These are phyloP conservation scores for Cryptococcus amylolentus DNA, from an alignment of 1,284 basidiomycete species.

Conservation along the genomic window DNA sequence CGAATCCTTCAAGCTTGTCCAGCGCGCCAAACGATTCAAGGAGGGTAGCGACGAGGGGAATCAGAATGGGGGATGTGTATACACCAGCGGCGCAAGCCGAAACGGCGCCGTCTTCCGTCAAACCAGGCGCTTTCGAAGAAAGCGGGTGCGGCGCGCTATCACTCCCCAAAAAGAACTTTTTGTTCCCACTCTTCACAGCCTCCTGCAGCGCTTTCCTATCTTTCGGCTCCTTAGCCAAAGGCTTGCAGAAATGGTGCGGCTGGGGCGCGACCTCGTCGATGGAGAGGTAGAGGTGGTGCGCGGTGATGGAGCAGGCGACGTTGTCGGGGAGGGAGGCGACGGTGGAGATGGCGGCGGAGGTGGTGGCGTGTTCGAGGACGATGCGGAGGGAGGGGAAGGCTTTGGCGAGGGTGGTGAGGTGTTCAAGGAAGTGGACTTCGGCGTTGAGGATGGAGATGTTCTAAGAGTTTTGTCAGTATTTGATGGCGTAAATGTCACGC, in stretches of 20 bases:
- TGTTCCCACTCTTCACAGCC: constrained; percentile 79
- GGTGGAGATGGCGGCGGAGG: constrained; percentile 72
- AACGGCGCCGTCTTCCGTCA: constrained; percentile 31
- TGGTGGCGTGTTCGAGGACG: constrained; percentile 98
- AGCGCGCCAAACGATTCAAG: constrained; percentile 83
- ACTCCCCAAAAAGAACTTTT: constrained; percentile 95
- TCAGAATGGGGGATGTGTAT: constrained; percentile 83
- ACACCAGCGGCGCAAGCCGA: constrained; percentile 85
- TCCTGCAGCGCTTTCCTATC: constrained; percentile 82
- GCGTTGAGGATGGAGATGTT: constrained; percentile 94
- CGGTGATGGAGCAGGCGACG: constrained; percentile 95
- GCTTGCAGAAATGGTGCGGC: constrained; percentile 96
- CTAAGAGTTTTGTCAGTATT: constrained; percentile 46
- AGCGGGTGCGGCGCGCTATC: constrained; percentile 94
- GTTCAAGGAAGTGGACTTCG: constrained; percentile 83
- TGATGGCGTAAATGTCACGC: neutral
- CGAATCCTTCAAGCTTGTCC: constrained; percentile 73
- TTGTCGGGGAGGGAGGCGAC: constrained; percentile 77
- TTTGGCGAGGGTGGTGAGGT: constrained; percentile 76
- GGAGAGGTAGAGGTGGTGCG: constrained; percentile 90
- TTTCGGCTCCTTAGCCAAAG: constrained; percentile 92
- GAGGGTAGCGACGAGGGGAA: constrained; percentile 75
- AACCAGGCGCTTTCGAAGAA: constrained; percentile 65
- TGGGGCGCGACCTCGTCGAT: constrained; percentile 98
- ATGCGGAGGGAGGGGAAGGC: constrained; percentile 91